A percentile compares a stretch with the other conserved stretches of the same genome.
Conservation (phyloP, 140 eudicot genomes). For the Oenanthe javanica region DNA sequence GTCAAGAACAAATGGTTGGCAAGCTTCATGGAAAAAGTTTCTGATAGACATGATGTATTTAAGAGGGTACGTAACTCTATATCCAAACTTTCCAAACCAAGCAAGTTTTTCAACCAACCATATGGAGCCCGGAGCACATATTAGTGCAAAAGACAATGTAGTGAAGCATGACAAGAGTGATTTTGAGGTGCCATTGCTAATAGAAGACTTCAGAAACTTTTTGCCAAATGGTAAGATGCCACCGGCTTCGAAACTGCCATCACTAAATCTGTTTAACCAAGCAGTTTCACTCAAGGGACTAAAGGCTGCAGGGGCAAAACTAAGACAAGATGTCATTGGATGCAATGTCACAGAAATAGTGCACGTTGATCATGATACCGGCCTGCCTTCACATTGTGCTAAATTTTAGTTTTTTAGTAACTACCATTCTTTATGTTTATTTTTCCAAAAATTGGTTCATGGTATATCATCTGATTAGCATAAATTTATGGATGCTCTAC, state of each 20-base stretch:
- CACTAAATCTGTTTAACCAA: conserved; percentile 79
- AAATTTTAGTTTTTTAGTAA: conserved; percentile 34
- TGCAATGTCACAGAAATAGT: conserved; percentile 59
- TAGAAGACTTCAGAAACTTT: conserved; percentile 53
- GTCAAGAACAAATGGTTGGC: conserved; percentile 97
- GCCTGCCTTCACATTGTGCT: conserved; percentile 71
- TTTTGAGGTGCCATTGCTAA: conserved; percentile 88
- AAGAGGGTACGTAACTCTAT: conserved; percentile 80
- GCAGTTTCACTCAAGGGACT: conserved; percentile 78
- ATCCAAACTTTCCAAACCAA: conserved; percentile 90
- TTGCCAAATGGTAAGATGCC: conserved; percentile 84
- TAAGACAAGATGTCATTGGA: conserved; percentile 75
- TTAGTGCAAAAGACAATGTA: conserved; percentile 78
- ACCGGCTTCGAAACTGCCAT: conserved; percentile 76
- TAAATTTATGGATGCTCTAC: background rate
- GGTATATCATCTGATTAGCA: background rate
- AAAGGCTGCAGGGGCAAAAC: conserved; percentile 89
- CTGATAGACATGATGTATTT: conserved; percentile 94
- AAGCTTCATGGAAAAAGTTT: conserved; percentile 97
- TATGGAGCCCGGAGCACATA: conserved; percentile 98
- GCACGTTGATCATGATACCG: conserved; percentile 67
- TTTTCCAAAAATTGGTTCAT: background rate
- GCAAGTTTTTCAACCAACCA: conserved; percentile 90
- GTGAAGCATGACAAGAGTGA: conserved; percentile 73
- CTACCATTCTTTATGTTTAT: conserved; percentile 2